Conservation (phyloP, 2,329 filamentous ascomycete species). For the Pseudogymnoascus sp. region DNA sequence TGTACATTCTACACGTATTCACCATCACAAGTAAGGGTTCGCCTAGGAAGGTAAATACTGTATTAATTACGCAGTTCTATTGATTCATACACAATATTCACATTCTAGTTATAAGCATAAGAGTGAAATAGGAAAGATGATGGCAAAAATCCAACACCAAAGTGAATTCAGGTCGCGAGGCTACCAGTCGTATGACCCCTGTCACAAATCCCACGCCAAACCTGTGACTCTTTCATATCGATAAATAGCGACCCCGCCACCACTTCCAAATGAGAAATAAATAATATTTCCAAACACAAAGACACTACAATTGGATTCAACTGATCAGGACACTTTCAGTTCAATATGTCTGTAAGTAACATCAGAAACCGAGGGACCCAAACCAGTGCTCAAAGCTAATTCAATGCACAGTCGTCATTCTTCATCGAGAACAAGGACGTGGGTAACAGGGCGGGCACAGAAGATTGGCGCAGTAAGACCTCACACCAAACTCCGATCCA, state of each 20-base stretch:
- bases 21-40: neutral
- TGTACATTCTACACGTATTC: neutral
- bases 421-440: constrained; percentile 74
- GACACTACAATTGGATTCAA: neutral
- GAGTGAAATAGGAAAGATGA: neutral
- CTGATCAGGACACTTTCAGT: neutral
- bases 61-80: neutral
- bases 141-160: neutral
- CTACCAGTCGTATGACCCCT: neutral
- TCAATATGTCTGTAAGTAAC: constrained; percentile 18
- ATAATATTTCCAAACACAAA: constrained; percentile 3
- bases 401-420: constrained; percentile 40
- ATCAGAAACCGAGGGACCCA: neutral
- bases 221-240: constrained; percentile 5
- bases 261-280: constrained; percentile 1
- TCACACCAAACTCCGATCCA: neutral
- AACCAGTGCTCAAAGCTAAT: constrained; percentile 14
- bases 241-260: constrained; percentile 8
- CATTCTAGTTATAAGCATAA: neutral
- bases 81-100: neutral
- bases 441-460: constrained; percentile 64
- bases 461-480: constrained; percentile 74
- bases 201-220: neutral
- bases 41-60: neutral
- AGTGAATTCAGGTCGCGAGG: neutral